These are phyloP conservation scores for Colletotrichum godetiae DNA, from an alignment of 2,329 filamentous ascomycete species.

Conservation along the genomic window DNA sequence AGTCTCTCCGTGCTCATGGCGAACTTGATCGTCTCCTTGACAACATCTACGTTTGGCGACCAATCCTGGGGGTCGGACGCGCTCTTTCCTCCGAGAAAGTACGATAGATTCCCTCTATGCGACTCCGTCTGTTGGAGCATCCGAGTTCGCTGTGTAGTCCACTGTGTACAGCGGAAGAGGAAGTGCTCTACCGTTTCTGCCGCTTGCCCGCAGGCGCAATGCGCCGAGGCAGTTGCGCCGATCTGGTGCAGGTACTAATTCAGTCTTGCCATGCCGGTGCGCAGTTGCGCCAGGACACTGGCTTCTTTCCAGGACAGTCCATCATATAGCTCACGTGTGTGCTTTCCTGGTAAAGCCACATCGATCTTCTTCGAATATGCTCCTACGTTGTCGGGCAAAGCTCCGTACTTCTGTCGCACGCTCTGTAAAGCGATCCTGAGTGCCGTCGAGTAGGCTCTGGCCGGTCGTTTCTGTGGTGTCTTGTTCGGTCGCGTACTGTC, in stretches of 20 bases:
- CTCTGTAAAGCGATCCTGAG: background rate
- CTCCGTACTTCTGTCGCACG: background rate
- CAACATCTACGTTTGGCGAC: background rate
- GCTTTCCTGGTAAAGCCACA: conserved; percentile 25
- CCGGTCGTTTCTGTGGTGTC: background rate
- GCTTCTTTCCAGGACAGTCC: conserved; percentile 35
- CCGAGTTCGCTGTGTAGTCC: conserved; percentile 33
- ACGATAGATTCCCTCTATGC: background rate
- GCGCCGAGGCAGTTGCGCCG: conserved; percentile 9
- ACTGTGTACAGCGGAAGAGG: conserved; percentile 38
- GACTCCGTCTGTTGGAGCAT: background rate
- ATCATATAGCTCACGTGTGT: conserved; percentile 38
- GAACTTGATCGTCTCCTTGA: background rate
- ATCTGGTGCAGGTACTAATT: conserved; percentile 35
- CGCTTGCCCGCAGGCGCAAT: conserved; percentile 30
- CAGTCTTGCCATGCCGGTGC: conserved; percentile 30
- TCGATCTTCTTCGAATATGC: background rate
- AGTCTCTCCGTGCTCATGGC: background rate
- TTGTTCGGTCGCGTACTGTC: background rate
- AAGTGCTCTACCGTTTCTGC: conserved; percentile 39
- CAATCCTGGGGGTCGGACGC: background rate
- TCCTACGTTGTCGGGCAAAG: background rate
- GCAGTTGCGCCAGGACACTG: background rate
- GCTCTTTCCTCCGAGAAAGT: background rate
- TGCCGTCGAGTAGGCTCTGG: background rate